phyloP scores from a whole-genome alignment of 106 monocot species.

The Phalaenopsis aphrodite region DNA sequence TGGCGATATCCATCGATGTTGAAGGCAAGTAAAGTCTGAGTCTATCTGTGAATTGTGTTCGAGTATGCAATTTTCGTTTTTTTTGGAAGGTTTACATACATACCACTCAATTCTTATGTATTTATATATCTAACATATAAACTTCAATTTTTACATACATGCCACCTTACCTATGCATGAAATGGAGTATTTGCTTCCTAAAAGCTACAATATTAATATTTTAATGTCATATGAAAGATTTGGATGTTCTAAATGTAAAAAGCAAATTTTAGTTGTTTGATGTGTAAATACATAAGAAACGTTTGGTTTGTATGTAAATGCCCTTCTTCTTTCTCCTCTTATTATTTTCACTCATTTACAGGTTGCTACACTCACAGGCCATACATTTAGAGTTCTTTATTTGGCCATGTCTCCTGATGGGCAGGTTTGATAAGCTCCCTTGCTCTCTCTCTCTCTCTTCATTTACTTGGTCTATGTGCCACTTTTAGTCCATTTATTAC shows the following conservation, averaged over 20 bases:
- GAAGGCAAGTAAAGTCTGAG: constrained; percentile 35
- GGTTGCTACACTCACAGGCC: constrained; percentile 93
- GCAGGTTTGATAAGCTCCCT: constrained; percentile 35
- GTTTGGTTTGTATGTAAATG: no score
- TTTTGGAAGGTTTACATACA: background rate
- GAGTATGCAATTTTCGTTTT: background rate
- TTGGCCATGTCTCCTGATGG: constrained; percentile 97
- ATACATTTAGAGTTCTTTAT: constrained; percentile 83
- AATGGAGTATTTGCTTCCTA: no score
- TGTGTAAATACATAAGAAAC: no score
- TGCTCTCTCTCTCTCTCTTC: background rate
- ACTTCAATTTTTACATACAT: no score
- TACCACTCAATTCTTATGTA: no score
- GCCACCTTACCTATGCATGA: no score
- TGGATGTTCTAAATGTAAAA: no score
- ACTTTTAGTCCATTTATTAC: background rate
- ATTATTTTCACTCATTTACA: constrained; percentile 14
- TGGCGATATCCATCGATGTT: constrained; percentile 94
- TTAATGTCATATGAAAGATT: no score
- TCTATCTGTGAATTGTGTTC: background rate
- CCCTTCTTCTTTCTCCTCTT: background rate
- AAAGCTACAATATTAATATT: no score
- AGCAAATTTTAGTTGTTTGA: no score
- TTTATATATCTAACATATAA: no score
- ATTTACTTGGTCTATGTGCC: background rate